Base-by-base conservation (phyloP, 2,329 filamentous ascomycete species). In the Fusarium equiseti region DNA sequence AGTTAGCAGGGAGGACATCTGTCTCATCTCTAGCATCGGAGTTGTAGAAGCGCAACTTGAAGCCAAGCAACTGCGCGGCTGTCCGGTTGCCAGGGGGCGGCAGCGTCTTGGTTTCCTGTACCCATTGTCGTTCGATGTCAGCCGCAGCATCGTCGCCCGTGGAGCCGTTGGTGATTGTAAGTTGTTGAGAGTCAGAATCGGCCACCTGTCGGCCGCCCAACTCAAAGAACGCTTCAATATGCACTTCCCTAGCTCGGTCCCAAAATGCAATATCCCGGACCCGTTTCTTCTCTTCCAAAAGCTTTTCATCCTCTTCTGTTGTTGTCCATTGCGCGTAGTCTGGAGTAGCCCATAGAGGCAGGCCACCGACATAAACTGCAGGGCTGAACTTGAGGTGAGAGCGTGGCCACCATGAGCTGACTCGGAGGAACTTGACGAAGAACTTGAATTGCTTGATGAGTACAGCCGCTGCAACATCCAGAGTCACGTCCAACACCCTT, bases 381-480 rank as follows among this genome's bases (percentile, higher is more conserved):
- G 82, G 77, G 46, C 78, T 76, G 38, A 82, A 78, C 71, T 87
- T 79, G 16, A 78, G 68, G 26, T 80, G 85, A 52, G 88, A 89
- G 52, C 90, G 89, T 3, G 96, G 96, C 96, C 96, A 99, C 96
- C 96, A 99, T 26, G 95, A 97, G 82, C 95, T 98, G 63, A 91
- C 90, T 62, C 95, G 88, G 26, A 99, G 85, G 50, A 98, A 90
- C 78, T 97, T 97, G 78, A 98, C 91, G 76, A 98, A 98, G 82
- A 98, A 99, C 32, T 92, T 90, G 78, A 91, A 94, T 72, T 97
- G 94, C 77, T 97, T 97, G 75, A 99, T 93, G 55, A 99, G 88
- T 1, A 97, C 91, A 15, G 95, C 94, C 2, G 96, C 96, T 77
- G 97, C 97, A 32, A 98, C 94, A 77, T 99, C 96, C 20, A 99